Evolutionary conservation across 2,329 filamentous ascomycete genomes (phyloP).

Genomic region (Pestalotiopsis sp.): DNA sequence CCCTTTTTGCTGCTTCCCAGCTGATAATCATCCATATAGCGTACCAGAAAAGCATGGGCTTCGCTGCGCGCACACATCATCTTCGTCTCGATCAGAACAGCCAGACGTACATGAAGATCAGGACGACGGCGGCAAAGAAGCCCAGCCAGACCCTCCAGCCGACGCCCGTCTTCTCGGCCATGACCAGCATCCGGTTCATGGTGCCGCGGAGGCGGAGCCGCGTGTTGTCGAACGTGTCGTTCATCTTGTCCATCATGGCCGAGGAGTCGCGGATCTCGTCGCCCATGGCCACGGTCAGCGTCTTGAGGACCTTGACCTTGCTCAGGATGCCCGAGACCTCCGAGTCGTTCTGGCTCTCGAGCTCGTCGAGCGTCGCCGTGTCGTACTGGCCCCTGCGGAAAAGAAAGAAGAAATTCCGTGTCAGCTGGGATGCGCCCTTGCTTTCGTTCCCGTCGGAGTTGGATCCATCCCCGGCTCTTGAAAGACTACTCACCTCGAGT

Average conservation of each 20-base stretch:
- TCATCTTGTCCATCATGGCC: conserved; percentile 91
- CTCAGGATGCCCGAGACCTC: conserved; percentile 89
- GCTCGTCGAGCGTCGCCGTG: conserved; percentile 85
- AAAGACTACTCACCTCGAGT: conserved; percentile 54
- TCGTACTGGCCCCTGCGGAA: conserved; percentile 80
- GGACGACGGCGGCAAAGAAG: conserved; percentile 82
- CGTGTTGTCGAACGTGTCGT: conserved; percentile 88
- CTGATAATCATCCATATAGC: not conserved
- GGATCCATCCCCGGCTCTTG: not conserved
- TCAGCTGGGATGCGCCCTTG: too few relatives aligned
- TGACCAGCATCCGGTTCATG: conserved; percentile 95
- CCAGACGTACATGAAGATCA: conserved; percentile 93
- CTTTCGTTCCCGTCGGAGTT: not conserved
- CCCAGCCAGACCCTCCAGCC: conserved; percentile 92
- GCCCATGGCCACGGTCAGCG: conserved; percentile 90
- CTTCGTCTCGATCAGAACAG: conserved; percentile 60
- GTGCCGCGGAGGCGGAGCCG: conserved; percentile 81
- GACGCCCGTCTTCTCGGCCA: conserved; percentile 93
- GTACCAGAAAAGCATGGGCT: not conserved
- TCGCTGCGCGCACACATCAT: not conserved
- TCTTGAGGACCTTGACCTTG: conserved; percentile 87
- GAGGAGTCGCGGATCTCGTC: conserved; percentile 93
- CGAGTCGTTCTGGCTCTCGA: conserved; percentile 93
- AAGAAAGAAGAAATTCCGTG: not conserved
- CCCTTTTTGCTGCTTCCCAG: not conserved